Base-by-base conservation (phyloP, 116 monocot species). In the Papilionanthe hybrid region DNA sequence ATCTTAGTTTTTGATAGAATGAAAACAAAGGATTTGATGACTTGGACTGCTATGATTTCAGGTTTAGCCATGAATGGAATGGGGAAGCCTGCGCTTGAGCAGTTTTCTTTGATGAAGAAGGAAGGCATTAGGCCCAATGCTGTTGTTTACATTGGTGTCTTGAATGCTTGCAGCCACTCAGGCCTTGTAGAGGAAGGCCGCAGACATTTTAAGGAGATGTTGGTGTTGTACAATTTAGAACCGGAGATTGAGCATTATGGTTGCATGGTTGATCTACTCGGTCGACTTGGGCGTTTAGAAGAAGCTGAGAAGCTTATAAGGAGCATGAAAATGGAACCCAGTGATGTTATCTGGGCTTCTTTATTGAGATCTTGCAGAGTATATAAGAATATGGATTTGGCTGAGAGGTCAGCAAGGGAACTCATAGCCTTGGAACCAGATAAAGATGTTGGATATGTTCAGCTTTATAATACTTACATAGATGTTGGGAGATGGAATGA, bases 161-260 rank as follows among this genome's bases (percentile, higher is more conserved):
- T 95, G 42, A 90, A 80, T 77, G 90, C 92, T 18, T 95, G 92
- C 78, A 95, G 95, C 71, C 95, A 95, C 72, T 90, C 95, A 9
- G 87, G 89, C 28, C 79, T 91, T 42, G 29, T 89, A 9, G 80
- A 86, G 0, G 95, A 92, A 28, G 90, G 86, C 18, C 81, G 79
- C 0, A 56, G n/a, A 60, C 80, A 89, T 78, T 92, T 95, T 60
- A 13, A 86, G 32, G 92, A 90, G 81, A 92, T 95, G 95, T 79
- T 44, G 41, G 60, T 76, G 18, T 32, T 86, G 37, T 49, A 90
- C 58, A 55, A 78, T 2, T 79, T 92, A 42, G 79, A 87, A 47
- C 95, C 95, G 32, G 92, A 95, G 83, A 84, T 94, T 45, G 94
- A 94, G 84, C 94, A 94, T 75, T 94, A 94, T 37, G 94, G 94